phyloP scores from a whole-genome alignment of 2,329 filamentous ascomycete genomes.

The Fusarium mexicanum region DNA sequence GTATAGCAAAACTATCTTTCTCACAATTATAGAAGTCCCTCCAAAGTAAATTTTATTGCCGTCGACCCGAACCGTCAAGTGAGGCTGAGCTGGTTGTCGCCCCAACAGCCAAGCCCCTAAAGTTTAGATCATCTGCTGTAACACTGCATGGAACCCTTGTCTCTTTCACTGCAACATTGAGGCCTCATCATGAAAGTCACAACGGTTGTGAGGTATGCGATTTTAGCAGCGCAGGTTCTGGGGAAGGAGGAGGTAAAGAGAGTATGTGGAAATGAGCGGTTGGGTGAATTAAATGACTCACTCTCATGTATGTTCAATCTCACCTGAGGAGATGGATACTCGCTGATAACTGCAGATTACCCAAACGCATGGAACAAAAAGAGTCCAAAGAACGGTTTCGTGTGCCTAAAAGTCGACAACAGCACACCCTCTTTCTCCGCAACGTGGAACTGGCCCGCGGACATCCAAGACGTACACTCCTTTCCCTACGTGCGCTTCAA shows the following conservation, averaged over 20 bases:
- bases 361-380: constrained; percentile 42
- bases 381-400: constrained; percentile 36
- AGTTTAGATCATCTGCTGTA: background rate
- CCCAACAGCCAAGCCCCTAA: constrained; percentile 13
- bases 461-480: constrained; percentile 40
- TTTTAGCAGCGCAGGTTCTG: accelerated
- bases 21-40: background rate
- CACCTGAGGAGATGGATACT: accelerated
- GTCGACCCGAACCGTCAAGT: background rate
- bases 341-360: constrained; percentile 34
- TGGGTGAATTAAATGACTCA: constrained; percentile 26
- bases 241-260: background rate
- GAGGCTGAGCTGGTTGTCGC: constrained; percentile 15
- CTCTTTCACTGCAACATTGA: background rate
- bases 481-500: constrained; percentile 42
- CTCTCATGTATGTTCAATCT: constrained; percentile 18
- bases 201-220: background rate
- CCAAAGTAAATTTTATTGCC: background rate
- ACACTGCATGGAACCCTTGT: background rate
- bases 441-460: constrained; percentile 38
- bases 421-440: constrained; percentile 36
- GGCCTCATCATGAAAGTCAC: constrained; percentile 3
- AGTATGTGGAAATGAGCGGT: constrained; percentile 17
- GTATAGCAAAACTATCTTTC: background rate
- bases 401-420: constrained; percentile 39